phyloP scores from a whole-genome alignment of 202 grass and related monocot species.

The Digitaria exilis region DNA sequence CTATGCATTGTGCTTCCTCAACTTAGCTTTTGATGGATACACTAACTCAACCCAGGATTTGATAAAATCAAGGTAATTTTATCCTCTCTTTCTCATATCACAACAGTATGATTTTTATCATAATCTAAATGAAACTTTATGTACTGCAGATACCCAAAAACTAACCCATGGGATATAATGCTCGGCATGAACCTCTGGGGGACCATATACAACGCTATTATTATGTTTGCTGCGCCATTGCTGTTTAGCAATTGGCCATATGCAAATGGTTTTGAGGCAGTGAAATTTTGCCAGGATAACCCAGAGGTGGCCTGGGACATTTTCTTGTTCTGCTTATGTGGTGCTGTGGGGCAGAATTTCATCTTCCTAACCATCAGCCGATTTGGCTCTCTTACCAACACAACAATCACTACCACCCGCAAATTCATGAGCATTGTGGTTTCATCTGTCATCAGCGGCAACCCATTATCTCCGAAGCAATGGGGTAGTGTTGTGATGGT shows the following conservation, averaged over 20 bases:
- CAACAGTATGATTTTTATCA: not conserved
- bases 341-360: conserved; percentile 90
- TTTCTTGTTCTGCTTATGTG: conserved; percentile 87
- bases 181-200: conserved; percentile 99
- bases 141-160: conserved; percentile 78
- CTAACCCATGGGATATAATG: conserved; percentile 98
- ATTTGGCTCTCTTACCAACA: conserved; percentile 95
- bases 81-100: not conserved
- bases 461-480: conserved; percentile 83
- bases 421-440: conserved; percentile 99
- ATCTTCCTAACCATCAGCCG: conserved; percentile 98
- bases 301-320: conserved; percentile 99
- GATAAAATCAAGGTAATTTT: conserved; percentile 80
- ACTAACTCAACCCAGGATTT: conserved; percentile 98
- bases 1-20: conserved; percentile 90
- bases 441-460: conserved; percentile 90
- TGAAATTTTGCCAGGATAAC: conserved; percentile 80
- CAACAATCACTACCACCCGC: conserved; percentile 91
- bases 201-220: conserved; percentile 79
- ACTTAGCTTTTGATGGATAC: conserved; percentile 96
- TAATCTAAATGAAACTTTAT: not conserved
- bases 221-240: conserved; percentile 79
- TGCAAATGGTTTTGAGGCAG: conserved; percentile 84
- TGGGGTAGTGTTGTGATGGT: conserved; percentile 94
- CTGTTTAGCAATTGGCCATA: conserved; percentile 81